Conservation (phyloP, 257 asterid genomes). For the Jacaranda copaia region DNA sequence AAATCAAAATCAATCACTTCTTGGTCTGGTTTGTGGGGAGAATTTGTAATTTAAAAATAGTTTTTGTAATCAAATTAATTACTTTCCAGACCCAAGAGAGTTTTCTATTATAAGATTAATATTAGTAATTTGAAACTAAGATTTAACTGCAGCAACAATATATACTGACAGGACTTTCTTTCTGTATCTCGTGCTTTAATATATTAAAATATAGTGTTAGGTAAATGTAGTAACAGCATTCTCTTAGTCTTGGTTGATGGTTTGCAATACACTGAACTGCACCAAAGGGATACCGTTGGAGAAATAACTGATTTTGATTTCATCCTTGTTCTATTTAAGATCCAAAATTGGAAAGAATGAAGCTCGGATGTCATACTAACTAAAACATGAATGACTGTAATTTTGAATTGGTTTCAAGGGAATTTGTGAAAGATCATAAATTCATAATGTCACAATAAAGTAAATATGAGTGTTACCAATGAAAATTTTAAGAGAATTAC, state of each 20-base stretch:
- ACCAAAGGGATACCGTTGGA: background rate
- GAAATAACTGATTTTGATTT: background rate
- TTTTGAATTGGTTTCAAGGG: background rate
- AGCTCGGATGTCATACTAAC: too few relatives aligned
- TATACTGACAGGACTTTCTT: background rate
- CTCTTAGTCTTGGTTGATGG: background rate
- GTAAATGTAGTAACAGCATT: background rate
- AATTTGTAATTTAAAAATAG: too few relatives aligned
- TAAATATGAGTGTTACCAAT: background rate
- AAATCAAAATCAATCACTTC: too few relatives aligned
- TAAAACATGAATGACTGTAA: background rate
- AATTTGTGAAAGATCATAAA: background rate
- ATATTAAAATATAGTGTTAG: background rate
- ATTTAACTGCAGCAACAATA: background rate
- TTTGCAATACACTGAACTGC: background rate
- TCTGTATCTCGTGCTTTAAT: background rate
- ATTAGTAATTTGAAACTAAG: background rate
- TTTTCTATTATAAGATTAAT: background rate
- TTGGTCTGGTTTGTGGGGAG: too few relatives aligned
- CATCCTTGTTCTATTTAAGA: background rate
- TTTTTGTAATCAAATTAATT: background rate
- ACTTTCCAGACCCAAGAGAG: background rate
- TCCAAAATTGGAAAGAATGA: background rate
- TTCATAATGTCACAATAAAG: background rate
- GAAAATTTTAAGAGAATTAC: background rate